These are phyloP conservation scores for Arthrinium phaeospermum DNA, from an alignment of 2,329 filamentous ascomycete genomes.

Conservation along the genomic window DNA sequence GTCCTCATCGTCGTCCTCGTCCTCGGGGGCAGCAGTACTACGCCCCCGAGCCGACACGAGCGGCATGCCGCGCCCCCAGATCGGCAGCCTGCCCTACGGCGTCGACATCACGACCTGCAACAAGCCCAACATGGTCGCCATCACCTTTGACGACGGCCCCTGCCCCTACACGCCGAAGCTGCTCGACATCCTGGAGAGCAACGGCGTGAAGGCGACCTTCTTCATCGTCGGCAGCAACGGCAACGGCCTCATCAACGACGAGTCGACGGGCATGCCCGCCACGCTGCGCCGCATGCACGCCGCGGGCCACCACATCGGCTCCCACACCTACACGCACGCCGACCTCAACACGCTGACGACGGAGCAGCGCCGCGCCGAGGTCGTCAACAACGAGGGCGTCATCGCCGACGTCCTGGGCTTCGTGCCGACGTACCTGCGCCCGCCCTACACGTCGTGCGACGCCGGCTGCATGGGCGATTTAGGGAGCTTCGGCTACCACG, in stretches of 20 bases:
- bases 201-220: constrained; percentile 31
- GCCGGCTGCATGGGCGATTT: constrained; percentile 20
- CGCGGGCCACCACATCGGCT: constrained; percentile 54
- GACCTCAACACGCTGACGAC: constrained; percentile 45
- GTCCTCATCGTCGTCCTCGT: not conserved
- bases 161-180: constrained; percentile 28
- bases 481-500: constrained; percentile 20
- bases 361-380: constrained; percentile 43
- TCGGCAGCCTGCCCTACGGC: constrained; percentile 20
- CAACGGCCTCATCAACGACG: constrained; percentile 38
- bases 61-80: not conserved
- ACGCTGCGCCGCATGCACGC: constrained; percentile 50
- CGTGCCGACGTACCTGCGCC: constrained; percentile 49
- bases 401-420: constrained; percentile 49
- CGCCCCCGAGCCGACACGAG: not conserved
- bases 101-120: constrained; percentile 26
- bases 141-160: constrained; percentile 36
- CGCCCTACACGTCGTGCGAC: constrained; percentile 23
- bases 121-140: constrained; percentile 27
- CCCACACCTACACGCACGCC: constrained; percentile 54
- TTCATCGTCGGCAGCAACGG: constrained; percentile 48
- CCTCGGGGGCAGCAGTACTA: not conserved
- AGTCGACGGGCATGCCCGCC: constrained; percentile 36
- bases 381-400: constrained; percentile 52
- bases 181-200: constrained; percentile 28